Base-by-base conservation (phyloP, 2,329 filamentous ascomycete genomes). In the Cordyceps javanica region DNA sequence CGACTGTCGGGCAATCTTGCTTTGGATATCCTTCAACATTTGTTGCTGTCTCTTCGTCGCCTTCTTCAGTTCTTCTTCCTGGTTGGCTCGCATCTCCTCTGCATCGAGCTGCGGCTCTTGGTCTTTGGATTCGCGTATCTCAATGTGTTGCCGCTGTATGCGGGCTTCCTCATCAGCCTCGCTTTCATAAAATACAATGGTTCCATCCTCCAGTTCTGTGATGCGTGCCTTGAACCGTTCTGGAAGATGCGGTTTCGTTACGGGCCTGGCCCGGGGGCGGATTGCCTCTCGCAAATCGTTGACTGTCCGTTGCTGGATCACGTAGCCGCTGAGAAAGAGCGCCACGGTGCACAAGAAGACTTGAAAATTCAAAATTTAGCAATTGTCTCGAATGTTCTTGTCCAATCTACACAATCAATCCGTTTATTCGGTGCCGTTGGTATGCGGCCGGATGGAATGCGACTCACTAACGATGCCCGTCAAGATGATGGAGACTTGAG, bases 261-360 rank as follows among this genome's bases (percentile, higher is more conserved):
- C 67, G 76, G 70, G 61, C 78, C 68, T 52, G 78, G 80, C 57
- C 13, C 68, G 67, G 5, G 72, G 72, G 63, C 80, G 81, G 65
- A 96, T 87, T 19, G 89, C 89, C 57, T 79, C 77, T 65, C 93
- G 89, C 32, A 97, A 80, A 64, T 87, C 87, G 61, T 82, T 82
- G 5, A 96, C 83, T 0, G 91, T 94, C 65, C 90, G 85, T 72
- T 97, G 92, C 67, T 97, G 92, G 55, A 96, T 81, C 3, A 86
- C 82, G 70, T 95, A 96, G 66, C 92, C 92, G 53, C 89, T 91
- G 32, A 96, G 78, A 71, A 97, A 97, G 26, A 97, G 84, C 5
- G 91, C 82, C 38, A 86, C 72, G 3, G 91, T 96, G 72, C 90
- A 96, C 26, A 89, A 70, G 62, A 90, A 75, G 59, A 96, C 88